Percentiles rank a stretch among this genome's conserved stretches.
phyloP scores from a whole-genome alignment of 2,329 filamentous ascomycete genomes.

The Aspergillus sp. region DNA sequence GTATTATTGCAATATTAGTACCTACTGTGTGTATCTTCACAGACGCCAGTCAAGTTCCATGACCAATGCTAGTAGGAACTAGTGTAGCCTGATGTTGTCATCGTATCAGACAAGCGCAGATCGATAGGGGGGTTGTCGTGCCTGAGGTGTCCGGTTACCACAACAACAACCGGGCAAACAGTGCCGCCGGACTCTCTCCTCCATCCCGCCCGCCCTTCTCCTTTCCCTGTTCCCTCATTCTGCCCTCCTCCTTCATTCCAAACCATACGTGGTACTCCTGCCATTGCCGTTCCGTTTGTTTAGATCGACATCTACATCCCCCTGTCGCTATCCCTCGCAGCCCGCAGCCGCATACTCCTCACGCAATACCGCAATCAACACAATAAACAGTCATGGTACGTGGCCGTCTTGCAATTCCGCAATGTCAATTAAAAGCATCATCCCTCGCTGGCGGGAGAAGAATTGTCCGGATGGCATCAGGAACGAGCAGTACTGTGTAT shows the following conservation, averaged over 20 bases:
- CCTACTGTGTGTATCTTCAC: too few species aligned
- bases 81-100: too few species aligned
- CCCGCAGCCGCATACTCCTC: slow-evolving; percentile 10
- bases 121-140: background rate
- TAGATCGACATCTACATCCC: background rate
- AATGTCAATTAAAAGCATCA: background rate
- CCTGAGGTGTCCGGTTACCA: slow-evolving; percentile 22
- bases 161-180: slow-evolving; percentile 20
- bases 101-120: too few species aligned
- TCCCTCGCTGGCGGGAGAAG: background rate
- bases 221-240: slow-evolving; percentile 9
- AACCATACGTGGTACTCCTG: background rate
- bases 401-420: background rate
- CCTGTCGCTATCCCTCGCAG: slow-evolving; percentile 6
- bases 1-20: too few species aligned
- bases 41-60: too few species aligned
- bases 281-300: background rate
- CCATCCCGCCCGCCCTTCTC: slow-evolving; percentile 8
- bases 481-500: background rate
- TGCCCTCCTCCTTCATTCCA: slow-evolving; percentile 10
- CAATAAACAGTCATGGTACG: slow-evolving; percentile 17
- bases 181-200: background rate
- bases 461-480: slow-evolving; percentile 1
- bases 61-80: too few species aligned
- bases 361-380: background rate